Evolutionary conservation across 345 rosid species (phyloP).

Genomic region (Stellera chamaejasme): DNA sequence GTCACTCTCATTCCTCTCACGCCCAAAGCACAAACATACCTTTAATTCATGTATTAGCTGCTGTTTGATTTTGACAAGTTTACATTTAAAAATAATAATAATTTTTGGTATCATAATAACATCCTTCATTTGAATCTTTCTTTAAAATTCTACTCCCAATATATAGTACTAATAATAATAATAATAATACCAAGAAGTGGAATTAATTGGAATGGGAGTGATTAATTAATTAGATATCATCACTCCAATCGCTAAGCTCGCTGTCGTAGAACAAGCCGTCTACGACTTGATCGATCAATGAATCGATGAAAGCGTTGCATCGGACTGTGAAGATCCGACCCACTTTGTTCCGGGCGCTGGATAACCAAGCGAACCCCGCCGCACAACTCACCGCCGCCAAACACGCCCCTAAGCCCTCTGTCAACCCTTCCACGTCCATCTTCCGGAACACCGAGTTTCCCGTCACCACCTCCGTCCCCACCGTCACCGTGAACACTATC

Average conservation of each 20-base stretch:
- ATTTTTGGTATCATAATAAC: too few relatives aligned
- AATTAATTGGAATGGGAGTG: too few relatives aligned
- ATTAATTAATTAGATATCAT: slow-evolving; percentile 31
- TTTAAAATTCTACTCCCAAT: too few relatives aligned
- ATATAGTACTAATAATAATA: too few relatives aligned
- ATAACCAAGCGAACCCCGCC: slow-evolving; percentile 70
- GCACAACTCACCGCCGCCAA: slow-evolving; percentile 63
- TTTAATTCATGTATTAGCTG: too few relatives aligned
- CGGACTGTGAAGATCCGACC: slow-evolving; percentile 59
- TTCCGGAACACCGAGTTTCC: slow-evolving; percentile 78
- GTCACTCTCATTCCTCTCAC: too few relatives aligned
- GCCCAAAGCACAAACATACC: too few relatives aligned
- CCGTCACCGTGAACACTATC: slow-evolving; percentile 79
- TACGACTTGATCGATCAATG: slow-evolving; percentile 73
- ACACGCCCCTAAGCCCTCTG: slow-evolving; percentile 57
- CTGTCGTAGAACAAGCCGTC: slow-evolving; percentile 87
- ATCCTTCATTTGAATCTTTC: too few relatives aligned
- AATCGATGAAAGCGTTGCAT: slow-evolving; percentile 75
- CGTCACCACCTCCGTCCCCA: slow-evolving; percentile 57
- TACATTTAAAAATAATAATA: too few relatives aligned
- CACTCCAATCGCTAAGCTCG: slow-evolving; percentile 57
- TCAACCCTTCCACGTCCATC: slow-evolving; percentile 68
- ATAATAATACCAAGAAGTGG: too few relatives aligned
- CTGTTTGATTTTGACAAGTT: too few relatives aligned
- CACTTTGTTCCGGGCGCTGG: slow-evolving; percentile 65